Conservation (phyloP, 441 rosid genomes). For the Erodium trifolium region DNA sequence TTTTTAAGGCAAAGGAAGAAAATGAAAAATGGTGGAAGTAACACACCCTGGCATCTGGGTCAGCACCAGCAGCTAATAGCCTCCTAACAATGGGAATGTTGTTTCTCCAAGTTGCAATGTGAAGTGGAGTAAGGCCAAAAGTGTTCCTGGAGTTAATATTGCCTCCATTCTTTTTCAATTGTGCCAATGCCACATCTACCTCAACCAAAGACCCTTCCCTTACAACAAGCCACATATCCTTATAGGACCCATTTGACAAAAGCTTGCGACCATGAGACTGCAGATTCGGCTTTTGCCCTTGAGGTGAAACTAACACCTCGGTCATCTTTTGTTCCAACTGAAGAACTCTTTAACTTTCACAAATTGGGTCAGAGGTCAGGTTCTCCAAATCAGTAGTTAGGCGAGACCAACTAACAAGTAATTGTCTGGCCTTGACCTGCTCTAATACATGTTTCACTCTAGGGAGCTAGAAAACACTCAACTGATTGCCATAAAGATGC, state of each 20-base stretch:
- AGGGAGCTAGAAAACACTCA: constrained; percentile 13
- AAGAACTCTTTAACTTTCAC: constrained; percentile 11
- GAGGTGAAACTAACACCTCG: constrained; percentile 51
- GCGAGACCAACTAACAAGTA: constrained; percentile 9
- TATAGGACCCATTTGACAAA: constrained; percentile 35
- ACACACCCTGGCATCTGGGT: constrained; percentile 94
- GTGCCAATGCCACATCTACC: constrained; percentile 58
- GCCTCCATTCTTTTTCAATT: constrained; percentile 75
- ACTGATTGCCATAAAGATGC: constrained; percentile 13
- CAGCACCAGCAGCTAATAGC: constrained; percentile 91
- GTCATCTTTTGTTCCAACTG: constrained; percentile 27
- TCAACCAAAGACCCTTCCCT: constrained; percentile 79
- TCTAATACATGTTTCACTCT: constrained; percentile 21
- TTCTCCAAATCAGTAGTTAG: not conserved
- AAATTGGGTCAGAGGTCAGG: constrained; percentile 15
- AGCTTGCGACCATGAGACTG: constrained; percentile 23
- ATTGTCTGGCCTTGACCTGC: constrained; percentile 9
- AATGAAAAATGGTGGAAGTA: constrained; percentile 15
- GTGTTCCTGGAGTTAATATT: constrained; percentile 63
- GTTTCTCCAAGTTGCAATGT: constrained; percentile 60
- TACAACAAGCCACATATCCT: constrained; percentile 75
- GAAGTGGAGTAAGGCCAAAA: constrained; percentile 76
- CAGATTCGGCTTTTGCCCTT: constrained; percentile 39
- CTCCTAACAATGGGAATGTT: constrained; percentile 80
- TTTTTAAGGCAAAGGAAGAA: constrained; percentile 7